Evolutionary conservation across 208 protist genomes (phyloP).

Genomic region (Crithidia bombi): DNA sequence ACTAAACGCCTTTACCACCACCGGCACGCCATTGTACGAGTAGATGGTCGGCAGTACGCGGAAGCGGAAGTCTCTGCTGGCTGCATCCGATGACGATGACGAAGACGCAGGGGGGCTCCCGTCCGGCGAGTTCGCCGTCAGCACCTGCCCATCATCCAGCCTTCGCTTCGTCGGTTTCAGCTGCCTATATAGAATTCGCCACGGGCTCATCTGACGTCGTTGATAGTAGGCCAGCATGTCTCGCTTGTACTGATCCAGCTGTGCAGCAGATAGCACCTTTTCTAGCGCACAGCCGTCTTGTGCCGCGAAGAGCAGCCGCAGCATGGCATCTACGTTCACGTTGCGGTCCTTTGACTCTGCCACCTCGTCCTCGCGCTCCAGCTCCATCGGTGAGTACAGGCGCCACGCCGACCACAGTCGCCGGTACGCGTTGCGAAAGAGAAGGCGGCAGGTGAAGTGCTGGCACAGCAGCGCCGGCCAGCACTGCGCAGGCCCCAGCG

Average conservation of each 20-base stretch:
- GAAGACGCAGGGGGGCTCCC: neutral
- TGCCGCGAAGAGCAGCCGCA: constrained; percentile 24
- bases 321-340: constrained; percentile 32
- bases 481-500: constrained; percentile 15
- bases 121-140: neutral
- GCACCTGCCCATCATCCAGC: neutral
- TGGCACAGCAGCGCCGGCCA: constrained; percentile 47
- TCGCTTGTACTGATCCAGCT: constrained; percentile 5
- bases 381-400: constrained; percentile 48
- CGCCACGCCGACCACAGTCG: constrained; percentile 60
- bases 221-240: constrained; percentile 49
- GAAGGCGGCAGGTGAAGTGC: constrained; percentile 48
- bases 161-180: constrained; percentile 20
- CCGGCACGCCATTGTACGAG: constrained; percentile 21
- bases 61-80: constrained; percentile 1
- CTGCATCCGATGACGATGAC: constrained; percentile 5
- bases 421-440: constrained; percentile 49
- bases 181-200: constrained; percentile 53
- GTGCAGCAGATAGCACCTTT: neutral
- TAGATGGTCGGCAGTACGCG: constrained; percentile 27
- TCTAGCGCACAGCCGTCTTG: neutral
- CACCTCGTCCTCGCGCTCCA: constrained; percentile 44
- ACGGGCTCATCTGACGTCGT: constrained; percentile 44
- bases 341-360: constrained; percentile 40
- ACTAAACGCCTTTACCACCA: constrained; percentile 31